Base-by-base conservation (phyloP, 768 basidiomycete species). In the Suillus variegatus region DNA sequence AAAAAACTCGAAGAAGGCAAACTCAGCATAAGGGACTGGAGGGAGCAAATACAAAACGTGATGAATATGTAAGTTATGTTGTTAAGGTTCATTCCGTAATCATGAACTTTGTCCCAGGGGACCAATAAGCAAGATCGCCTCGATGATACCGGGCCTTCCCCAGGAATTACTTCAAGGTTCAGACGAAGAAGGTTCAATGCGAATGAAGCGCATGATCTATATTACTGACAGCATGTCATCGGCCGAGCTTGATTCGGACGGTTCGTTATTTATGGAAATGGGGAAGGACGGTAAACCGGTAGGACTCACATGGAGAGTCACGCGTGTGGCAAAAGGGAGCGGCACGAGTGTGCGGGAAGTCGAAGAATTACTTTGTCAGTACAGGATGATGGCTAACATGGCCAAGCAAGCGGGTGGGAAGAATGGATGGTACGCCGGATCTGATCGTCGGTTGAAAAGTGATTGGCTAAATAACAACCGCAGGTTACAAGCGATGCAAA, bases 181-280 rank as follows among this genome's bases (percentile, higher is more conserved):
- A 32, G 97, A 98, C 72, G 96, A 98, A 77, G 97, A 99, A 70
- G 94, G 93, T 38, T 86, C 91, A 6, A 74, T 85, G 65, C 90
- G 94, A 64, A 89, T 99, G 88, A 98, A 98, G 79, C 90, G 96
- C 65, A 94, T 99, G 92, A 93, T 98, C 71, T 99, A 91, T 80
- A 99, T 99, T 73, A 97, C 95, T 13, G 97, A 99, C 77, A 94
- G 93, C 73, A 99, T 99, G 97, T 94, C 94, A 58, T 88, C 92
- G 43, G 78, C 79, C 63, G 97, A 99, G 77, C 86, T 99, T 62
- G 95, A 99, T 79, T 97, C 94, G 6, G 97, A 99, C 74, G 97
- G 97, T 5, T 82, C 89, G 46, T 85, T 88, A 36, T 99, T 99
- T 79, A 91, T 96, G 88, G 90, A 92, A 71, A 79, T 82, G 67